Evolutionary conservation across 768 basidiomycete genomes (phyloP).

Genomic region (Lactarius psammicola): DNA sequence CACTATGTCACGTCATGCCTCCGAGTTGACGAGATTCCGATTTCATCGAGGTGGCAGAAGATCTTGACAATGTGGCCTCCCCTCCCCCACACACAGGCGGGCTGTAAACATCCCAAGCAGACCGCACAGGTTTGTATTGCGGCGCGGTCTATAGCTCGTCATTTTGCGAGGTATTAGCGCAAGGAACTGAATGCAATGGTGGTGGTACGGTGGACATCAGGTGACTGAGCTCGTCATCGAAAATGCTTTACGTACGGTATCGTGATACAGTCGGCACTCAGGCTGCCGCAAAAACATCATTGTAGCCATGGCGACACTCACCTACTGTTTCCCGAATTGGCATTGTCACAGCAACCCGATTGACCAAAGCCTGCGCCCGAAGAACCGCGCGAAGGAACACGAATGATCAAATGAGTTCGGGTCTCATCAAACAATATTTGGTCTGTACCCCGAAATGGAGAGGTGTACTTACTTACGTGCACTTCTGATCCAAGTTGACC

Average conservation of each 20-base stretch:
- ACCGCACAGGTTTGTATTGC: not conserved
- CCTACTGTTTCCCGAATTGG: not conserved
- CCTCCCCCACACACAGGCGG: too few species aligned
- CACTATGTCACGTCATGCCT: not conserved
- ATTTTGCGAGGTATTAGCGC: not conserved
- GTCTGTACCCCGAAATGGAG: not conserved
- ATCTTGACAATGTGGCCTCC: not conserved
- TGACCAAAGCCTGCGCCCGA: not conserved
- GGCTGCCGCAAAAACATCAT: too few species aligned
- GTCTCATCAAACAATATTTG: not conserved
- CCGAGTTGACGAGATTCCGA: not conserved
- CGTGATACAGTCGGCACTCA: too few species aligned
- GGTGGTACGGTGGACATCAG: too few species aligned
- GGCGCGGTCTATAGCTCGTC: not conserved
- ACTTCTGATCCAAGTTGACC: not conserved
- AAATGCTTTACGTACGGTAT: not conserved
- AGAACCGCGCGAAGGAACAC: not conserved
- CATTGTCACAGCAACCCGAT: not conserved
- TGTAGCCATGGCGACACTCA: not conserved
- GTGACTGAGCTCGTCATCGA: not conserved
- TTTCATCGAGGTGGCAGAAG: not conserved
- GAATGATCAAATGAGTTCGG: not conserved
- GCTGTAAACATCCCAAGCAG: not conserved
- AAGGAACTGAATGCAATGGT: too few species aligned
- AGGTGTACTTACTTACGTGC: not conserved